These are phyloP conservation scores for slime mould (Dictyostelium discoideum) DNA, from an alignment of 78 protist genomes.

Conservation along the genomic window dicty_2.7 NC_007090.3:916001-916500, in stretches of 20 bases:
- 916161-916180: background rate
- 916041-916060: background rate
- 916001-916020: background rate
- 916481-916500: background rate
- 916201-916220: background rate
- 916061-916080: background rate
- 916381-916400: background rate
- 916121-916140: background rate
- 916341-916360: too few species aligned
- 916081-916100: background rate
- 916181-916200: background rate
- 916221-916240: background rate
- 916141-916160: background rate
- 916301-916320: too few species aligned
- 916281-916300: background rate
- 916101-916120: background rate
- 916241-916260: background rate
- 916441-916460: background rate
- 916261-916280: background rate
- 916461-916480: background rate
- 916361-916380: background rate
- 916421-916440: background rate
- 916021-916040: conserved; percentile 9
- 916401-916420: background rate
- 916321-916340: background rate